Percentiles rank a stretch among this genome's conserved stretches.
These are phyloP conservation scores for Penicillium sp. DNA, from an alignment of 2,329 filamentous ascomycete genomes.

Conservation along the genomic window DNA sequence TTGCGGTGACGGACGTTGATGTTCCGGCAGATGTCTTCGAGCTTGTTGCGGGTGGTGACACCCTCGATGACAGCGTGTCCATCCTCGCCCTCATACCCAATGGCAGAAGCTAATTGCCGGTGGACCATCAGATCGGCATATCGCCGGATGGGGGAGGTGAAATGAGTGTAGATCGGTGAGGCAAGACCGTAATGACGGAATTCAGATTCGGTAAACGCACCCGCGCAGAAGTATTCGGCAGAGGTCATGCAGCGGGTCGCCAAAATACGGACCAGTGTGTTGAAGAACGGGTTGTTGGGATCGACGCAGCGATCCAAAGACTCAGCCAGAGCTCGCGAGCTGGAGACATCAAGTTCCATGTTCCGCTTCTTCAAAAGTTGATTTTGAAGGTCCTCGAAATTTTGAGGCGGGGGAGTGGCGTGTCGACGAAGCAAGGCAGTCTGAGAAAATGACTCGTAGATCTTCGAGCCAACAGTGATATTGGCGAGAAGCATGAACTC, in stretches of 20 bases:
- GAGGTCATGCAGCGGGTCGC: conserved; percentile 99
- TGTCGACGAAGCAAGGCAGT: conserved; percentile 92
- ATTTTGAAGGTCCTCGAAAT: conserved; percentile 90
- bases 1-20: conserved; percentile 98
- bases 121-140: conserved; percentile 97
- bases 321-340: conserved; percentile 88
- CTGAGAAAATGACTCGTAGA: conserved; percentile 89
- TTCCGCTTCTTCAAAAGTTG: conserved; percentile 86
- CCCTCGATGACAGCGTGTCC: conserved; percentile 70
- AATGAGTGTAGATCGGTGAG: conserved; percentile 96
- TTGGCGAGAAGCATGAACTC: conserved; percentile 99
- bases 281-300: conserved; percentile 85
- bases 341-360: conserved; percentile 76
- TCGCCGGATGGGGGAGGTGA: conserved; percentile 93
- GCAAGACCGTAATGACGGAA: conserved; percentile 97
- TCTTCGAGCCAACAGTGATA: conserved; percentile 85
- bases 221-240: conserved; percentile 96
- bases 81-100: conserved; percentile 68
- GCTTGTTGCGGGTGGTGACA: conserved; percentile 74
- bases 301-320: conserved; percentile 85
- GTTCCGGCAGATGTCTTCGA: conserved; percentile 95
- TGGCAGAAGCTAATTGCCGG: conserved; percentile 89
- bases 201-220: conserved; percentile 86
- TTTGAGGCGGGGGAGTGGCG: conserved; percentile 86
- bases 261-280: conserved; percentile 95